Percentiles rank a stretch among this genome's conserved stretches.
phyloP scores from a whole-genome alignment of 768 basidiomycete genomes.

The Trametes maxima region DNA sequence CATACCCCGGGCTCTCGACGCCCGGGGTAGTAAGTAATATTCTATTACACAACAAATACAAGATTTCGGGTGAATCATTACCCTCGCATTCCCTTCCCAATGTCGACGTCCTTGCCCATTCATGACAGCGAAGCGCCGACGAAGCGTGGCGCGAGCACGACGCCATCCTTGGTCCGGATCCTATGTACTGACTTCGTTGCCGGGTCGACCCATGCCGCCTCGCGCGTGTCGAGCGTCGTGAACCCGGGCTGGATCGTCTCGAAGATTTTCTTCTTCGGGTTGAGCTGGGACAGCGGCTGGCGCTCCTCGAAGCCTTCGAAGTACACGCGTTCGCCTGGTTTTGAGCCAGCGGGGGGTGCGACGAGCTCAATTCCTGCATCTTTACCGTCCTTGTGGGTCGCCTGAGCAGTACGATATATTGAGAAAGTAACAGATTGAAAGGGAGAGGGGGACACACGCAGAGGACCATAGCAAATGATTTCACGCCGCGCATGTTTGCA shows the following conservation, averaged over 20 bases:
- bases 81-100: background rate
- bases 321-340: slow-evolving; percentile 92
- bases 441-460: slow-evolving; percentile 53
- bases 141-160: slow-evolving; percentile 78
- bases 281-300: slow-evolving; percentile 79
- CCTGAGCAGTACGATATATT: slow-evolving; percentile 48
- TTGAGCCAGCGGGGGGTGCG: slow-evolving; percentile 79
- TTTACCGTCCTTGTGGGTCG: slow-evolving; percentile 87
- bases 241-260: slow-evolving; percentile 98
- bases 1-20: too few species aligned
- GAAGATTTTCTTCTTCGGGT: slow-evolving; percentile 99
- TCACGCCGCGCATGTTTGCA: slow-evolving; percentile 95
- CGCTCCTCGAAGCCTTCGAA: slow-evolving; percentile 91
- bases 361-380: slow-evolving; percentile 91
- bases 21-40: background rate
- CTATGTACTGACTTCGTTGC: slow-evolving; percentile 74
- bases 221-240: slow-evolving; percentile 81
- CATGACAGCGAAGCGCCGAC: slow-evolving; percentile 94
- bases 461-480: slow-evolving; percentile 98
- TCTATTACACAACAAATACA: slow-evolving; percentile 11
- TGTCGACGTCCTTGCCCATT: background rate
- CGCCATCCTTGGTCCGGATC: slow-evolving; percentile 84
- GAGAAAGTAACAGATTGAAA: slow-evolving; percentile 1
- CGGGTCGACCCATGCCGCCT: slow-evolving; percentile 94
- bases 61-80: background rate